Conservation (phyloP, 345 rosid genomes). For the Hibiscus tridactylites region DNA sequence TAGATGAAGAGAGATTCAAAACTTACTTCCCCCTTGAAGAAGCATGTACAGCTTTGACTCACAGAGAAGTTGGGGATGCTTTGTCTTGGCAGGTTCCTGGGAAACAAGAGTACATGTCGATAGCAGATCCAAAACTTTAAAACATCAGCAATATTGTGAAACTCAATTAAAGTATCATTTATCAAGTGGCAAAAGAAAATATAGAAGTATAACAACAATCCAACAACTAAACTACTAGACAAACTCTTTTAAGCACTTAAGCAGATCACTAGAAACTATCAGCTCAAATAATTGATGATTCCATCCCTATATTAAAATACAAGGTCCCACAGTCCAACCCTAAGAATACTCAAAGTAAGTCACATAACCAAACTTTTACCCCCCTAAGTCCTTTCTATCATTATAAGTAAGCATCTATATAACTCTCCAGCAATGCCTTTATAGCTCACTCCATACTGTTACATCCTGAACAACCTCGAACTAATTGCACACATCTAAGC, state of each 20-base stretch:
- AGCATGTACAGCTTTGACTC: slow-evolving; percentile 67
- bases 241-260: neutral
- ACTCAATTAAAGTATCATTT: neutral
- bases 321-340: neutral
- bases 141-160: neutral
- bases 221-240: neutral
- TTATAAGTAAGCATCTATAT: neutral
- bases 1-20: neutral
- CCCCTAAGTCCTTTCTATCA: neutral
- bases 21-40: slow-evolving; percentile 76
- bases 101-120: neutral
- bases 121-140: neutral
- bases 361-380: neutral
- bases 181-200: neutral
- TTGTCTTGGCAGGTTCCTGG: slow-evolving; percentile 68
- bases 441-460: neutral
- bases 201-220: neutral
- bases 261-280: neutral
- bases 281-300: neutral
- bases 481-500: neutral
- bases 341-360: neutral
- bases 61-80: slow-evolving; percentile 71
- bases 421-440: neutral
- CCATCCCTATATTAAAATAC: neutral
- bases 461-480: neutral